phyloP scores from a whole-genome alignment of 2,329 filamentous ascomycete species.

The Diaporthe vaccinii region DNA sequence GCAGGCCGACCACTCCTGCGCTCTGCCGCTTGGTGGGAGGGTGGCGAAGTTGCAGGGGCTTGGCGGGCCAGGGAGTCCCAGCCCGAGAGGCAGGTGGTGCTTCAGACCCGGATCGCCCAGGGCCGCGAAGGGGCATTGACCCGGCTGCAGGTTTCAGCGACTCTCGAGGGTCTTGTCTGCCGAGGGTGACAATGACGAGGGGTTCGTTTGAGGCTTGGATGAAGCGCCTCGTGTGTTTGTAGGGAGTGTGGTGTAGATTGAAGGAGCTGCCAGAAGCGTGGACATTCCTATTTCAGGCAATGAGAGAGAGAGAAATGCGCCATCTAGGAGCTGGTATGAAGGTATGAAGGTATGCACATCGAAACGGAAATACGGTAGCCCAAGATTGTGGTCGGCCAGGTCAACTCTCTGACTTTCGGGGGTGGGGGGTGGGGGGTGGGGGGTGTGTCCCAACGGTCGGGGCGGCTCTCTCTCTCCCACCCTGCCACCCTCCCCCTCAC shows the following conservation, averaged over 20 bases:
- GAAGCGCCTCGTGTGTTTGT: conserved; percentile 31
- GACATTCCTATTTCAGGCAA: not conserved
- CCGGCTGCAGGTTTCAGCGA: conserved; percentile 38
- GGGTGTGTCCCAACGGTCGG: conserved; percentile 14
- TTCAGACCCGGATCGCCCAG: conserved; percentile 25
- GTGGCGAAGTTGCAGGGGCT: conserved; percentile 40
- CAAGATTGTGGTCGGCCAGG: conserved; percentile 5
- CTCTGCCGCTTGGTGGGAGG: conserved; percentile 33
- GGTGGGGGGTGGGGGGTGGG: not conserved
- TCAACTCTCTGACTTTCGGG: not conserved
- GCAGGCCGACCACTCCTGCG: conserved; percentile 33
- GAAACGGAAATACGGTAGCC: not conserved
- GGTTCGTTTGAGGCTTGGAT: conserved; percentile 32
- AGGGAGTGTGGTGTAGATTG: conserved; percentile 17
- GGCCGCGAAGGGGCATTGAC: conserved; percentile 35
- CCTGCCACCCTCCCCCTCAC: not conserved
- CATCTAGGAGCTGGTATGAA: not conserved
- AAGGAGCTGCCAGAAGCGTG: not conserved
- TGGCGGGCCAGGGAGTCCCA: conserved; percentile 35
- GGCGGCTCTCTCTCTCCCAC: not conserved
- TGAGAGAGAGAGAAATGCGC: conserved; percentile 4
- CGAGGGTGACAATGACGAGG: conserved; percentile 2
- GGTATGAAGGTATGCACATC: conserved; percentile 4
- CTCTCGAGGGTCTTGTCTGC: conserved; percentile 28
- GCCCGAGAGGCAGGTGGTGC: conserved; percentile 36